These are phyloP conservation scores for Euphorbia tirucalli DNA, from an alignment of 345 rosid species.

Conservation along the genomic window DNA sequence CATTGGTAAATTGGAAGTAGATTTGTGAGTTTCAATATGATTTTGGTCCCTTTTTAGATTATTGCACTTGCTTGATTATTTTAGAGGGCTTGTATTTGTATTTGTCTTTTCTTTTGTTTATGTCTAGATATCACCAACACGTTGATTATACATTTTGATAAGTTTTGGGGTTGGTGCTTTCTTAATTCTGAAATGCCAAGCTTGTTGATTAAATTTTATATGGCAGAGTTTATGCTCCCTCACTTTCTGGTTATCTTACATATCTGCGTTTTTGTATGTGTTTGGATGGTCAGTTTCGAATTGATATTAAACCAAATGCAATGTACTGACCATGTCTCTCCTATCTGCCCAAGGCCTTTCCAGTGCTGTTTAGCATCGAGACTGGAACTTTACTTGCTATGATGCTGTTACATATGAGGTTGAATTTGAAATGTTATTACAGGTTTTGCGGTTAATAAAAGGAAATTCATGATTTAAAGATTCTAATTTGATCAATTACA, in stretches of 20 bases:
- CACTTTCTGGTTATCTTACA: neutral
- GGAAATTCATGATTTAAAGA: neutral
- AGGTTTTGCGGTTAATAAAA: neutral
- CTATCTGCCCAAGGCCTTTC: neutral
- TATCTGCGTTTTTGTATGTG: no score
- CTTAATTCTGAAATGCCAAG: neutral
- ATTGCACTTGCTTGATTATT: neutral
- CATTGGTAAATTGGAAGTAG: neutral
- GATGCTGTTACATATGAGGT: neutral
- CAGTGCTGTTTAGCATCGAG: neutral
- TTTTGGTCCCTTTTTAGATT: neutral
- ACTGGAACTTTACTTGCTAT: neutral
- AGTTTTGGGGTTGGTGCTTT: neutral
- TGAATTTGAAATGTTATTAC: neutral
- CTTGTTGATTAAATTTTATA: neutral
- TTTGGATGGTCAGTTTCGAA: neutral
- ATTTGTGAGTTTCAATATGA: neutral
- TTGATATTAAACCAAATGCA: neutral
- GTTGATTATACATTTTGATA: neutral
- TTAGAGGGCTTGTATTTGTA: neutral
- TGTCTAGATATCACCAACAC: neutral
- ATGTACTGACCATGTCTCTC: neutral
- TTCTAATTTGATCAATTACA: neutral
- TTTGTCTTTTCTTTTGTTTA: neutral
- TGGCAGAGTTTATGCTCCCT: neutral